Base-by-base conservation (phyloP, 768 basidiomycete genomes). In the Leccinum variicolor region DNA sequence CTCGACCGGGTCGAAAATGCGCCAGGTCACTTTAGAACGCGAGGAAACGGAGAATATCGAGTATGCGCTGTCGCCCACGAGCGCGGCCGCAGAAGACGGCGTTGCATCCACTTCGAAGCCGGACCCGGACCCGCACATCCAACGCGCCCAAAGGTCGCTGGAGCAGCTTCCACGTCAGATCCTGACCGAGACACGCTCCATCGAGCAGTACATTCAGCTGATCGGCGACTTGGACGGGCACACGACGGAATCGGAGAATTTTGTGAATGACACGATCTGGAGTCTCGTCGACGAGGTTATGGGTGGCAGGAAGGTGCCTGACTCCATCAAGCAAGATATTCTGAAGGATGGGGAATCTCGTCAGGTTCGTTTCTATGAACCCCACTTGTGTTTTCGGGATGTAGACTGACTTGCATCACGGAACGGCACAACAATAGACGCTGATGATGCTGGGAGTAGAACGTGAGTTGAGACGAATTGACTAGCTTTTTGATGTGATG, bases 391-490 rank as follows among this genome's bases (percentile, higher is more conserved):
- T 28, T 17, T 21, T 28, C 0, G 9, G 8, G 31, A 19, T 7
- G 23, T 33, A 33, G 3, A 3, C 46, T 53, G 34, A 61, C 36
- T 2, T 29, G 9, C 9, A 25, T 33, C 11, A n/a, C 7, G 23
- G 23, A 23, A 3, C 43, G 21, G 36, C 17, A 33, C 25, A 19
- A 3, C 8, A 41, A 9, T 48, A 81, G 81, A 75, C 73, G 2
- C 52, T 81, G 23, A 69, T 81, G 61, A 67, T 75, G 64, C 65
- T 82, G 17, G 77, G 75, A 36, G 70, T 82, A 19, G 80, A 82
- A 65, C 75, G 80, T 81, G 58, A 66, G 77, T 69, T 3, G 6
- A 52, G 39, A 6, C 9, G 3, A 9, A 13, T 11, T 29, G 39
- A 41, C n/a, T 41, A n/a, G 9, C 39, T n/a, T 41, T 33, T 41